A percentile compares a stretch with the other conserved stretches of the same genome.
These are phyloP conservation scores for Calycina herbarum DNA, from an alignment of 2,329 filamentous ascomycete genomes.

Conservation along the genomic window DNA sequence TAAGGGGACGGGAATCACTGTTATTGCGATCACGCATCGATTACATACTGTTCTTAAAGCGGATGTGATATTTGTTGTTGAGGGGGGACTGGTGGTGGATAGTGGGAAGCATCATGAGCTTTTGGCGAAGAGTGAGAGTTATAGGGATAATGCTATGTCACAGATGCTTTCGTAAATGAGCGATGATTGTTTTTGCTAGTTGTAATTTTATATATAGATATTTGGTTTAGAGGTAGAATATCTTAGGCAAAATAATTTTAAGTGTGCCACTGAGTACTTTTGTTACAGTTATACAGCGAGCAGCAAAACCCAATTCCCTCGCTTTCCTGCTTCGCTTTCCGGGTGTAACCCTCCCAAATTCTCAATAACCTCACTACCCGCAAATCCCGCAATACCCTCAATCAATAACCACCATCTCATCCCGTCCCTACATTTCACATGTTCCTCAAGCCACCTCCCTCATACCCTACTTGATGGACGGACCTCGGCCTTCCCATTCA, in stretches of 20 bases:
- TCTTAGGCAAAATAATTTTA: no score
- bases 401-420: not conserved
- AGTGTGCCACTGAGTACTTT: no score
- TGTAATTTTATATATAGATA: no score
- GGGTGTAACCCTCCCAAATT: no score
- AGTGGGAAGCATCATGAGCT: slow-evolving; percentile 73
- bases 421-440: not conserved
- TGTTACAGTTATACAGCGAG: no score
- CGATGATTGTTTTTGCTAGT: not conserved
- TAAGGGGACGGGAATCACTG: slow-evolving; percentile 52
- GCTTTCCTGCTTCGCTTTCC: no score
- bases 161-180: not conserved
- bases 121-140: slow-evolving; percentile 54
- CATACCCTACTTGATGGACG: not conserved
- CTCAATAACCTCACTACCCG: no score
- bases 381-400: no score
- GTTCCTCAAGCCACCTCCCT: not conserved
- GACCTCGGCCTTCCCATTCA: not conserved
- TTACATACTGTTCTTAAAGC: slow-evolving; percentile 74
- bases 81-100: slow-evolving; percentile 81
- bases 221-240: no score
- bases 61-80: slow-evolving; percentile 64
- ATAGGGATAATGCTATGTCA: slow-evolving; percentile 7
- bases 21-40: slow-evolving; percentile 73
- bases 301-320: no score